Evolutionary conservation across 2,329 filamentous ascomycete species (phyloP).

Genomic region (Juglanconis sp.): DNA sequence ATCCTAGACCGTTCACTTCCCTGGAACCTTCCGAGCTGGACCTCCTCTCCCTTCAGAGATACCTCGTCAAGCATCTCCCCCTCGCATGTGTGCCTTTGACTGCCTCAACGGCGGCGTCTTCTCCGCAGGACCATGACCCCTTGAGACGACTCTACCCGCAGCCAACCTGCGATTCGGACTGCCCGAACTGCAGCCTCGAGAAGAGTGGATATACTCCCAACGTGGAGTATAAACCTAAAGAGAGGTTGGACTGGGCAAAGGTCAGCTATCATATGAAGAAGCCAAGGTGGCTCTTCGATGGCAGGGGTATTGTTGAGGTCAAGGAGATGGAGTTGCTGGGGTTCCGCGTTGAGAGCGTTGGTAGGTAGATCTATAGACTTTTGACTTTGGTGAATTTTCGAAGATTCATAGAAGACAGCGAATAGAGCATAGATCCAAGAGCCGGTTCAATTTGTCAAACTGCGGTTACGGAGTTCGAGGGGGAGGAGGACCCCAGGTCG

Average conservation of each 20-base stretch:
- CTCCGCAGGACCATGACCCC: conserved; percentile 33
- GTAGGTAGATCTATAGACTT: conserved; percentile 26
- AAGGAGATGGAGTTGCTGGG: conserved; percentile 47
- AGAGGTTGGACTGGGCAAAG: conserved; percentile 49
- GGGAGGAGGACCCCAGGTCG: too few species aligned
- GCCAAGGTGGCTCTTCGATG: conserved; percentile 56
- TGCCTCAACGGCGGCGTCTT: neutral
- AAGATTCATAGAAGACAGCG: too few species aligned
- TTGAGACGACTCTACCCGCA: conserved; percentile 42
- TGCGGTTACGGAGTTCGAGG: too few species aligned
- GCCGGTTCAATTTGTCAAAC: too few species aligned
- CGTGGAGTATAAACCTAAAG: conserved; percentile 44
- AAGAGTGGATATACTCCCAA: conserved; percentile 41
- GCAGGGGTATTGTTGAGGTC: conserved; percentile 51
- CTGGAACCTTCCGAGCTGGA: conserved; percentile 40
- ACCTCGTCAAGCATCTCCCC: conserved; percentile 33
- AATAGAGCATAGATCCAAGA: too few species aligned
- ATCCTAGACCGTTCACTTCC: conserved; percentile 44
- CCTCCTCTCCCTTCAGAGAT: conserved; percentile 46
- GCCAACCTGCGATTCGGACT: conserved; percentile 42
- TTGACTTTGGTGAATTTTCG: too few species aligned
- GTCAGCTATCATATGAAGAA: conserved; percentile 48
- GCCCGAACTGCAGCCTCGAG: conserved; percentile 48
- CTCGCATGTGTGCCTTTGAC: too few species aligned
- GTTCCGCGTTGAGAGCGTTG: conserved; percentile 51